Conservation (phyloP, 2,329 filamentous ascomycete genomes). For the Talaromyces sp. region DNA sequence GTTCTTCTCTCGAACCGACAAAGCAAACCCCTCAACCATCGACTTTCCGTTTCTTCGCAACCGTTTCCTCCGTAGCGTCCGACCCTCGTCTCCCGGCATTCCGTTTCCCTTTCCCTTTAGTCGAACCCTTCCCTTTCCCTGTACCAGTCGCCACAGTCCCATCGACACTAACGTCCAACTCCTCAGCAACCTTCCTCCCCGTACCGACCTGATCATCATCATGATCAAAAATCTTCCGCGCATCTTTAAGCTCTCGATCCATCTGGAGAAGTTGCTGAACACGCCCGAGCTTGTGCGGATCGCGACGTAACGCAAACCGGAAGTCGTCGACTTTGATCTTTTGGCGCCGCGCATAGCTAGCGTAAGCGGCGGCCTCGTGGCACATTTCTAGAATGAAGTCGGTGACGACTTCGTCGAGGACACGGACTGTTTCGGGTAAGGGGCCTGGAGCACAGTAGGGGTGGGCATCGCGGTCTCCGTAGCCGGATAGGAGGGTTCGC, state of each 20-base stretch:
- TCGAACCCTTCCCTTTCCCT: slow-evolving; percentile 30
- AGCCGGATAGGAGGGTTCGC: slow-evolving; percentile 43
- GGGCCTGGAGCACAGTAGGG: slow-evolving; percentile 70
- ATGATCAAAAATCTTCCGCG: slow-evolving; percentile 59
- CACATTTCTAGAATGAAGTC: slow-evolving; percentile 95
- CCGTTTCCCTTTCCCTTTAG: slow-evolving; percentile 37
- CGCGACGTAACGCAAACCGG: slow-evolving; percentile 84
- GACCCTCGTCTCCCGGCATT: slow-evolving; percentile 28
- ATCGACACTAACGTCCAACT: slow-evolving; percentile 24
- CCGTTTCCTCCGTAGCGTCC: slow-evolving; percentile 35
- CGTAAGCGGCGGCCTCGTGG: slow-evolving; percentile 81
- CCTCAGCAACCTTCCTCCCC: slow-evolving; percentile 33
- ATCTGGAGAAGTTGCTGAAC: slow-evolving; percentile 87
- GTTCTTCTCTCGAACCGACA: background rate
- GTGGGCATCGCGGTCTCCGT: slow-evolving; percentile 43
- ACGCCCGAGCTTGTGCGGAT: slow-evolving; percentile 79
- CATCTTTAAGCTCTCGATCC: slow-evolving; percentile 79
- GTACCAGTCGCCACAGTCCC: slow-evolving; percentile 21
- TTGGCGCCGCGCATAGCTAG: slow-evolving; percentile 80
- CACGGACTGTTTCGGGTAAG: slow-evolving; percentile 76
- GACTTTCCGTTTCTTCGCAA: slow-evolving; percentile 33
- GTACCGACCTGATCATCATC: slow-evolving; percentile 41
- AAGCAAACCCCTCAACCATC: background rate
- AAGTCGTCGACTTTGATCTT: slow-evolving; percentile 99
- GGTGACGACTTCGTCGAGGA: slow-evolving; percentile 91